phyloP scores from a whole-genome alignment of 2,329 filamentous ascomycete genomes.

The Rachicladosporium sp. region DNA sequence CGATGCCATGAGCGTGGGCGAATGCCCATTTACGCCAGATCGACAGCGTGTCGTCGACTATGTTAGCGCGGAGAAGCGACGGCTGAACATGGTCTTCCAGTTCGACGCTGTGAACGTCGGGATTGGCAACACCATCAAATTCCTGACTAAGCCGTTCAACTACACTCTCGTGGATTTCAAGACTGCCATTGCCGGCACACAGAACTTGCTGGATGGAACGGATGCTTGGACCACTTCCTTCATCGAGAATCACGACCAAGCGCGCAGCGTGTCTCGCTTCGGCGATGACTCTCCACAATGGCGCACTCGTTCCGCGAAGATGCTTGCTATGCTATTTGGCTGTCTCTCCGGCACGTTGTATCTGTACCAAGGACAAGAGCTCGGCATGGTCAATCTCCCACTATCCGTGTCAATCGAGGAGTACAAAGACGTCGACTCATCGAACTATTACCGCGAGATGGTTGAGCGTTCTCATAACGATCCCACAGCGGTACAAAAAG shows the following conservation, averaged over 20 bases:
- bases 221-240: slow-evolving; percentile 53
- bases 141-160: slow-evolving; percentile 8
- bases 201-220: slow-evolving; percentile 41
- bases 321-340: slow-evolving; percentile 27
- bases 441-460: slow-evolving; percentile 39
- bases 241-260: slow-evolving; percentile 53
- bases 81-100: slow-evolving; percentile 60
- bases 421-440: slow-evolving; percentile 39
- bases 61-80: slow-evolving; percentile 40
- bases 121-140: slow-evolving; percentile 6
- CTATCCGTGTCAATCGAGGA: slow-evolving; percentile 15
- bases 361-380: slow-evolving; percentile 55
- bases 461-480: slow-evolving; percentile 26
- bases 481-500: slow-evolving; percentile 9
- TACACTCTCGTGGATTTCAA: slow-evolving; percentile 17
- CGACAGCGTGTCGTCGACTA: slow-evolving; percentile 37
- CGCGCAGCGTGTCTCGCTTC: slow-evolving; percentile 45
- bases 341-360: slow-evolving; percentile 37
- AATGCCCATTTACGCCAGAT: slow-evolving; percentile 37
- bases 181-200: slow-evolving; percentile 15
- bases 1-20: slow-evolving; percentile 37
- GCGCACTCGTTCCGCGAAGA: slow-evolving; percentile 40
- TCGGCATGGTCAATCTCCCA: slow-evolving; percentile 46
- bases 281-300: slow-evolving; percentile 36
- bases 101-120: slow-evolving; percentile 48